Base-by-base conservation (phyloP, 2,329 filamentous ascomycete genomes). In the Pseudogymnoascus sp. region DNA sequence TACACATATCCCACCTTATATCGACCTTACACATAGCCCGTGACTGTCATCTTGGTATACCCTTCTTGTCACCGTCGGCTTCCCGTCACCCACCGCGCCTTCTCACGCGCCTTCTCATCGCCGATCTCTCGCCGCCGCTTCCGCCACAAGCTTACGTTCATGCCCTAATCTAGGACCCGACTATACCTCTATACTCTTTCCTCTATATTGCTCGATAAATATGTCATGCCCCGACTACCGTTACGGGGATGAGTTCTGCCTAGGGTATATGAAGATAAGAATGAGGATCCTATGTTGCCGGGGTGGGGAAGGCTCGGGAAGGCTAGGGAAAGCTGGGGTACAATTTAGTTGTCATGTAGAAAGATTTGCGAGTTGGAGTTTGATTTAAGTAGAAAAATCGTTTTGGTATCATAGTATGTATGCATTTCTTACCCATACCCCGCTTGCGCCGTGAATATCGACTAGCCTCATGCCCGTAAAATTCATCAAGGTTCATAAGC, bases 361-460 rank as follows among this genome's bases (percentile, higher is more conserved):
- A 31, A 3, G n/a, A 29, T 35, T 29, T 54, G 47, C 29, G 5
- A 54, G 47, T 54, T 33, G 15, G 47, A 54, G 29, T 21, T 54
- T 54, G 47, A 17, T 54, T 54, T 9, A 54, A 54, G 47, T 35
- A 54, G 47, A 54, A 54, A 8, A 33, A 54, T 35, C 47, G 47
- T 54, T 54, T 54, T 54, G 47, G 47, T 54, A 54, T 54, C 47
- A 54, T 54, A 54, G 47, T 54, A 17, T 54, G 47, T 54, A 54
- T 54, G 47, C 47, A 54, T 54, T 54, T 54, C 47, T 54, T 54
- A 54, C 47, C 47, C 47, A 54, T 54, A 33, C 13, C 29, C 47
- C 47, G 47, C 26, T 15, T 33, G 29, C 47, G 47, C 47, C 47
- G 47, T 54, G 47, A 33, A 33, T 54, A 54, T 33, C 26, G 5